Evolutionary conservation across 129 eudicot genomes (phyloP), one percentile per base, ranked within the genome.

Genomic region (Silybum marianum): DNA sequence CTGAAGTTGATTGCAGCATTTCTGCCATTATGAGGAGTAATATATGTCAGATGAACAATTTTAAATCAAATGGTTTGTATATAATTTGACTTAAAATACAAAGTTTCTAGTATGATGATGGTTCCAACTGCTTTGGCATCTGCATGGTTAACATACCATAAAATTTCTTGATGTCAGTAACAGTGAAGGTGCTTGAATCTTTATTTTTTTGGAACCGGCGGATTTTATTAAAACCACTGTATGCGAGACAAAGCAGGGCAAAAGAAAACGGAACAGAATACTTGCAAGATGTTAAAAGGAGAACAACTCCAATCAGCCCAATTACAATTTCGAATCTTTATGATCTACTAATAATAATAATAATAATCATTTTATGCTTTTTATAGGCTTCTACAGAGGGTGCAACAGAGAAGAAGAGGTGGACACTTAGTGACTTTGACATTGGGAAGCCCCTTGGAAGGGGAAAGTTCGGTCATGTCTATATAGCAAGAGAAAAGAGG

Each of bases 391-490:
- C 90, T 82, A 46, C 90, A 70, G 91, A 90, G 80, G 84, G 88
- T 24, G 82, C 88, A 67, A 78, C 76, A 3, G 97, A 92, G 82
- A 87, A 85, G 68, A 92, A 87, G 83, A 84, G 97, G 76, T 95
- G 99, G 99, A 89, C 91, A 4, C 93, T 95, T 26, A 86, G 79
- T 65, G 99, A 95, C 82, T 95, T 95, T 54, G 97, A 95, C 80
- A 88, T 92, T 1, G 99, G 97, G 74, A 95, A 95, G 86, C 97
- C 97, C 79, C 89, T 95, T 21, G 97, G 97, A 72, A 86, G 97
- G 79, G 98, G 99, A 54, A 95, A 95, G 78, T 92, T 95, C 40
- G 99, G 99, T 12, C 97, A 92, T 84, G 99, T 95, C 77, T 95
- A 95, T 86, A 82, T 95, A 28, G 99, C 99, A 4, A 88, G 91